Conservation (phyloP, 2,329 filamentous ascomycete genomes). For the Ophiobolus disseminans region DNA sequence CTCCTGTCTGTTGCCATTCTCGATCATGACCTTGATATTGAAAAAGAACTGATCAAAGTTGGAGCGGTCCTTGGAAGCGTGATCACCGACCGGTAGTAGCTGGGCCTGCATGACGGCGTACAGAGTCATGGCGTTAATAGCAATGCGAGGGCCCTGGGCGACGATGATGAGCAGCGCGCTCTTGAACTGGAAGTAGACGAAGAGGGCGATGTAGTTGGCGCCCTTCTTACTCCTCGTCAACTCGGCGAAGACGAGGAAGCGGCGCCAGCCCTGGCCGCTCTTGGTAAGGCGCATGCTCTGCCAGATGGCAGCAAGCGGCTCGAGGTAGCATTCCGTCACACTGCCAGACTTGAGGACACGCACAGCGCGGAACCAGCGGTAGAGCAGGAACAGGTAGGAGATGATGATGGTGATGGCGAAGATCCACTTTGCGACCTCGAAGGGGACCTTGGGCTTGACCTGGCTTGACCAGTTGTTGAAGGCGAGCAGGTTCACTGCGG, state of each 20-base stretch:
- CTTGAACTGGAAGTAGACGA: constrained; percentile 85
- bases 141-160: constrained; percentile 90
- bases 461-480: constrained; percentile 90
- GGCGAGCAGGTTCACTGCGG: constrained; percentile 85
- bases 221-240: constrained; percentile 92
- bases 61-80: constrained; percentile 65
- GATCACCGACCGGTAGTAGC: constrained; percentile 67
- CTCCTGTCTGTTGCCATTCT: constrained; percentile 73
- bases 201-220: constrained; percentile 86
- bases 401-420: constrained; percentile 92
- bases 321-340: constrained; percentile 89
- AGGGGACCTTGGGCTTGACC: constrained; percentile 78
- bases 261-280: constrained; percentile 77
- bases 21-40: constrained; percentile 77
- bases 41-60: constrained; percentile 78
- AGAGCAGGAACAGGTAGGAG: constrained; percentile 81
- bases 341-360: constrained; percentile 84
- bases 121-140: constrained; percentile 86
- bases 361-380: constrained; percentile 79
- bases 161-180: constrained; percentile 85
- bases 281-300: constrained; percentile 79
- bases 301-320: constrained; percentile 82
- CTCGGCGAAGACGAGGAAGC: constrained; percentile 91
- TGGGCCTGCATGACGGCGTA: constrained; percentile 82
- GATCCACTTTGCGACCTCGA: constrained; percentile 89